Percentiles rank a stretch among this genome's conserved stretches.
These are phyloP conservation scores for Fremontodendron californicum DNA, from an alignment of 345 rosid species.

Conservation along the genomic window DNA sequence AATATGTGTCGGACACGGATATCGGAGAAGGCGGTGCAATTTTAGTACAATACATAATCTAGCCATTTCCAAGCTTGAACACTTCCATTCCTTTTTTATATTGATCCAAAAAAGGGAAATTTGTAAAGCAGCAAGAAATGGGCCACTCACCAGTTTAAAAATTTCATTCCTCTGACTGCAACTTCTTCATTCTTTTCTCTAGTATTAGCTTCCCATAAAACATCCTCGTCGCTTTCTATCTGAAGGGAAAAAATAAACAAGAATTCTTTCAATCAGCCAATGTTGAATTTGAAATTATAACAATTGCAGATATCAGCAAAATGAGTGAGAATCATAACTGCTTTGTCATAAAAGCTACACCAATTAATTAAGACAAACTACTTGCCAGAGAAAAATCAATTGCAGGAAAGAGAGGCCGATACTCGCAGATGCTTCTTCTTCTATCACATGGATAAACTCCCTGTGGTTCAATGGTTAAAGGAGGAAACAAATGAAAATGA, in stretches of 20 bases:
- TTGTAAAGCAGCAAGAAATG: background rate
- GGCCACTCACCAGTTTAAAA: slow-evolving; percentile 57
- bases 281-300: background rate
- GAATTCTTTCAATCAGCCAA: background rate
- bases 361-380: slow-evolving; percentile 6
- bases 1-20: too few species aligned
- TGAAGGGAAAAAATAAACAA: slow-evolving; percentile 16
- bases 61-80: background rate
- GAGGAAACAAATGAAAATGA: background rate
- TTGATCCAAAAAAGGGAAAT: background rate
- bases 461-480: slow-evolving; percentile 28
- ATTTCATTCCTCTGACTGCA: slow-evolving; percentile 64
- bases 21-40: background rate
- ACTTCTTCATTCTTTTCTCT: slow-evolving; percentile 61
- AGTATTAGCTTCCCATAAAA: slow-evolving; percentile 49
- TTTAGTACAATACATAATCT: background rate
- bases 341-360: background rate
- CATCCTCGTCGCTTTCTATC: slow-evolving; percentile 55
- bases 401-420: slow-evolving; percentile 62
- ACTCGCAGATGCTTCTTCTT: slow-evolving; percentile 58
- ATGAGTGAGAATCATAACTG: background rate
- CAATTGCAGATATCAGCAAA: background rate
- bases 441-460: slow-evolving; percentile 87
- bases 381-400: slow-evolving; percentile 78
- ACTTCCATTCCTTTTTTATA: background rate